Percentiles rank a stretch among this genome's conserved stretches.
Conservation (phyloP, 805 yeast species). For the Cyberlindnera maritima region DNA sequence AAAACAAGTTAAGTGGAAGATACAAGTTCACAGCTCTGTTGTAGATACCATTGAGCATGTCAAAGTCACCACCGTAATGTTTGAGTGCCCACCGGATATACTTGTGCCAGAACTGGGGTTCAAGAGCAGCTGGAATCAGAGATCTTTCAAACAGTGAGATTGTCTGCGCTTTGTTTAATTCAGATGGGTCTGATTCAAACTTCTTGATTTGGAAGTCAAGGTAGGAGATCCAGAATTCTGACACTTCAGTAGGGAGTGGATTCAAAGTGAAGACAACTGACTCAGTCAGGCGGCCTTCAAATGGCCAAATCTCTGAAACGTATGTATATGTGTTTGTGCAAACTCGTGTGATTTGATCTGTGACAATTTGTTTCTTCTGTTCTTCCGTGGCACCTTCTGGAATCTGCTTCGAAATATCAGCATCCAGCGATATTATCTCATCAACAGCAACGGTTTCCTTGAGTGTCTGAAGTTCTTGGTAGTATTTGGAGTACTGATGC, state of each 20-base stretch:
- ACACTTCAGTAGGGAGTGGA: conserved; percentile 41
- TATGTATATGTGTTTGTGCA: conserved; percentile 19
- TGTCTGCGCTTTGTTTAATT: conserved; percentile 28
- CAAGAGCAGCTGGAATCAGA: conserved; percentile 61
- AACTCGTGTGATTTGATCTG: conserved; percentile 15
- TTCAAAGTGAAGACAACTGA: conserved; percentile 54
- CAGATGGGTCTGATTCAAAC: conserved; percentile 22
- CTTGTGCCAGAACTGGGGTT: conserved; percentile 64
- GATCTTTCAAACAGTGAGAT: conserved; percentile 66
- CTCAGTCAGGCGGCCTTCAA: conserved; percentile 61
- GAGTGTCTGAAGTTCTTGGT: conserved; percentile 43
- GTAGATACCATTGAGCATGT: conserved; percentile 42
- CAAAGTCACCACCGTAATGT: conserved; percentile 27
- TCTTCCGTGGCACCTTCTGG: conserved; percentile 15
- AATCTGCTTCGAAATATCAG: conserved; percentile 19
- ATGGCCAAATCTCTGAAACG: conserved; percentile 55
- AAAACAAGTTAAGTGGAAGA: conserved; percentile 28
- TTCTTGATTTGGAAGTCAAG: conserved; percentile 48
- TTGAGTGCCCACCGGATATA: conserved; percentile 54
- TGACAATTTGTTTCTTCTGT: conserved; percentile 23
- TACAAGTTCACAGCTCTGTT: conserved; percentile 46
- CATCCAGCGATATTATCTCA: conserved; percentile 15
- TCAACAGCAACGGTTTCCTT: conserved; percentile 17
- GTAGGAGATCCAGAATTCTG: conserved; percentile 60
- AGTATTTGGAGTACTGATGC: conserved; percentile 83